Evolutionary conservation across 2,329 filamentous ascomycete species (phyloP).

Genomic region (Clarireedia homoeocarpa): DNA sequence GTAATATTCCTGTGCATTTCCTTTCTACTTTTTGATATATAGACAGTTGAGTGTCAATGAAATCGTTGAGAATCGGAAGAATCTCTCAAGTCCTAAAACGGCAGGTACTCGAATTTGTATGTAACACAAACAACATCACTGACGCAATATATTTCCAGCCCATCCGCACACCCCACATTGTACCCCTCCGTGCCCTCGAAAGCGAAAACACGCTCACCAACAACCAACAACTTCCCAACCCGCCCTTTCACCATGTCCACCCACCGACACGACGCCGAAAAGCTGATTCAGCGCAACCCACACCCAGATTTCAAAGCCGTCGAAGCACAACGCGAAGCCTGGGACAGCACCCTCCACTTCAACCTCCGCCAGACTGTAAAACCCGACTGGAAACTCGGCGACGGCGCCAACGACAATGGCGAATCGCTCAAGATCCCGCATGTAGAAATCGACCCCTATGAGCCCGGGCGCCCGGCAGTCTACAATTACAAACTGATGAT

Average conservation of each 20-base stretch:
- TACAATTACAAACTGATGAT: slow-evolving; percentile 94
- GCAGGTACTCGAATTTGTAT: background rate
- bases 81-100: background rate
- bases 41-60: background rate
- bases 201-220: background rate
- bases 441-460: slow-evolving; percentile 75
- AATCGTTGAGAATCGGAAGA: background rate
- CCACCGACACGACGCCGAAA: slow-evolving; percentile 23
- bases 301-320: slow-evolving; percentile 70
- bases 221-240: slow-evolving; percentile 4
- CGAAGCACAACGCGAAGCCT: slow-evolving; percentile 57
- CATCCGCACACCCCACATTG: background rate
- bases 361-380: slow-evolving; percentile 55
- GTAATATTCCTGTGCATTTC: background rate
- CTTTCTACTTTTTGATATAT: background rate
- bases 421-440: slow-evolving; percentile 47
- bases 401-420: slow-evolving; percentile 50
- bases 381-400: slow-evolving; percentile 58
- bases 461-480: slow-evolving; percentile 53
- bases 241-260: slow-evolving; percentile 12
- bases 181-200: background rate
- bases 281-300: slow-evolving; percentile 48
- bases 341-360: slow-evolving; percentile 41
- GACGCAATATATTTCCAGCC: background rate
- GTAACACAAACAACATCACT: background rate